Base-by-base conservation (phyloP, 2,329 filamentous ascomycete species). In the Dactylellina cionopaga region DNA sequence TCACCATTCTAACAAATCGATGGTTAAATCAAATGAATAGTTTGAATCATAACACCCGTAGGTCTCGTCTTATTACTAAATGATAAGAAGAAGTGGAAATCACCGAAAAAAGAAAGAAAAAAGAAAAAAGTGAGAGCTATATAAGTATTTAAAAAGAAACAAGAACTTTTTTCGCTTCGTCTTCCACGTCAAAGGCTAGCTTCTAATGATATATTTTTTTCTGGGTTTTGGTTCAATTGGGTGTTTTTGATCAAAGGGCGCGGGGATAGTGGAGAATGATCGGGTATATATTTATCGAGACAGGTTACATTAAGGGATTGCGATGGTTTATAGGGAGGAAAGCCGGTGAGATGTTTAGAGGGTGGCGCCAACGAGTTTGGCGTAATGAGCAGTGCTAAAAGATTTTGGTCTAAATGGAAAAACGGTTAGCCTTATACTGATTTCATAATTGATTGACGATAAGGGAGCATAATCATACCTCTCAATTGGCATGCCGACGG, bases 321-420 rank as follows among this genome's bases (percentile, higher is more conserved):
- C 19, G 22, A 46, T 29, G 15, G 27, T 15, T 15, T 17, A 41
- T 22, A 24, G 0, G 31, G 27, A 33, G 13, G 3, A 39, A 31
- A 43, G n/a, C n/a, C n/a, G n/a, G n/a, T n/a, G n/a, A 25, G 33
- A n/a, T 11, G 33, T 54, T 66, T 62, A 98, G 84, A 96, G 86
- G 85, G 92, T 92, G 80, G 93, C 92, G 82, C 88, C 88, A 77
- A 91, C 89, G 78, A 98, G 89, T 88, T 98, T 94, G 83, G 92
- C 89, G 87, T 92, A 98, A 82, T 94, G 94, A 81, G 93, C 92
- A 74, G 95, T 99, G 82, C 91, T 96, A 91, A 97, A 99, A 75
- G 90, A 94, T 91, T 99, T 99, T 83, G 95, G 95, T 77, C 41
- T 52, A 44, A 25, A 41, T 44, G 5, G 24, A 10, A 52, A 13